Conservation (phyloP, 2,329 filamentous ascomycete genomes). For the Sporothrix inflata region DNA sequence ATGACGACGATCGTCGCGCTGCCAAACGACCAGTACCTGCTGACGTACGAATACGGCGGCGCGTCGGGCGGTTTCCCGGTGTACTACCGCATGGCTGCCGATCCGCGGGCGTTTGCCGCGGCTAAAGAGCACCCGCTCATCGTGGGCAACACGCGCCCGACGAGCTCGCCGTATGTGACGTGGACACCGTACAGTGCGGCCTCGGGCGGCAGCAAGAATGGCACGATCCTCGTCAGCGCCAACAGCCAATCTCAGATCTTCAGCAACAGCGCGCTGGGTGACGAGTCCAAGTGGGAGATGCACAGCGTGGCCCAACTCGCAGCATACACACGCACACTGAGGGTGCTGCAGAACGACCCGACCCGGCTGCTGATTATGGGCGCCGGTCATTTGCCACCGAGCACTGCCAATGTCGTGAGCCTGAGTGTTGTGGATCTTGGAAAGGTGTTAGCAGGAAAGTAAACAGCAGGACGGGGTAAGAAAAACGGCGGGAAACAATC, state of each 20-base stretch:
- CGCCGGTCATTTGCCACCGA: constrained; percentile 51
- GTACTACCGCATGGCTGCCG: constrained; percentile 49
- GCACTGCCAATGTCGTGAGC: constrained; percentile 49
- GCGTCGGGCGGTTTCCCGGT: constrained; percentile 48
- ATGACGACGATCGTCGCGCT: constrained; percentile 67
- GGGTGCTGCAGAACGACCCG: constrained; percentile 43
- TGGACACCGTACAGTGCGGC: constrained; percentile 52
- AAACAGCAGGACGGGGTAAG: neutral
- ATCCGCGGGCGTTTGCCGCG: constrained; percentile 46
- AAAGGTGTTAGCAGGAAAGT: constrained; percentile 25
- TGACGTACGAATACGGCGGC: constrained; percentile 65
- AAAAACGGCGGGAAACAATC: too few relatives aligned
- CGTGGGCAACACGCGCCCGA: constrained; percentile 40
- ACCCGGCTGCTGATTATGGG: constrained; percentile 50
- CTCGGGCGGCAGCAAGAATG: constrained; percentile 49
- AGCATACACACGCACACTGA: constrained; percentile 46
- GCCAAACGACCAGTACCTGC: constrained; percentile 63
- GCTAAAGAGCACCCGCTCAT: constrained; percentile 42
- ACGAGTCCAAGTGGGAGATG: constrained; percentile 44
- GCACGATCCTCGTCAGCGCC: constrained; percentile 49
- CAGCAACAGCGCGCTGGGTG: constrained; percentile 48
- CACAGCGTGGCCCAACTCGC: constrained; percentile 43
- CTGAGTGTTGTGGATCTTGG: constrained; percentile 42
- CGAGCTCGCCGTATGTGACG: constrained; percentile 48
- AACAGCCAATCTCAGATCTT: constrained; percentile 47